Evolutionary conservation across 345 rosid genomes (phyloP).

Genomic region (Euphorbia lathyris): DNA sequence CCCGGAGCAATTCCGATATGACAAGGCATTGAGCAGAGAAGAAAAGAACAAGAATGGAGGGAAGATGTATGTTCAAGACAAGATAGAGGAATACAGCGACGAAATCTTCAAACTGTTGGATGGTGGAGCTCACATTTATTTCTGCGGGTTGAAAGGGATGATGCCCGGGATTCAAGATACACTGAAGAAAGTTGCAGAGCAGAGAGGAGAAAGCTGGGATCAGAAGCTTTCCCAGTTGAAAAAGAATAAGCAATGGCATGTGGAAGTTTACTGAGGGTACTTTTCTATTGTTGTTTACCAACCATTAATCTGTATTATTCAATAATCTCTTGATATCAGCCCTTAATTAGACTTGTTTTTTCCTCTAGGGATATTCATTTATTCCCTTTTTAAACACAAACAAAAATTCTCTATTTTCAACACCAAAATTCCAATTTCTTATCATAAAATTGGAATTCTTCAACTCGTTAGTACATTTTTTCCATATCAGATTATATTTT

Average conservation of each 20-base stretch:
- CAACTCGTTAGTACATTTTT: too few species aligned
- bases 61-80: conserved; percentile 97
- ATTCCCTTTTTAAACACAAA: too few species aligned
- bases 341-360: too few species aligned
- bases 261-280: conserved; percentile 90
- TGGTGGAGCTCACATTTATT: conserved; percentile 90
- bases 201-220: conserved; percentile 92
- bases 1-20: conserved; percentile 80
- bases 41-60: conserved; percentile 92
- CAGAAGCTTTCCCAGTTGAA: conserved; percentile 91
- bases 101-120: conserved; percentile 87
- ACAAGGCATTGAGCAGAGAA: conserved; percentile 88
- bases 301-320: too few species aligned
- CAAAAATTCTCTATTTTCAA: too few species aligned
- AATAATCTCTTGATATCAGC: too few species aligned
- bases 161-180: conserved; percentile 98
- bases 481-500: too few species aligned
- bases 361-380: too few species aligned
- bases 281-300: too few species aligned
- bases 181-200: conserved; percentile 77
- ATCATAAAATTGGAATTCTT: too few species aligned
- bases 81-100: conserved; percentile 94
- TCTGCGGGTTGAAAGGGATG: conserved; percentile 98
- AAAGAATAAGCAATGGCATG: conserved; percentile 99
- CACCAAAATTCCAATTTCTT: too few species aligned